Evolutionary conservation across 2,329 filamentous ascomycete species (phyloP), one percentile per base, ranked within the genome.

Genomic region (Phyllosticta citribraziliensis): DNA sequence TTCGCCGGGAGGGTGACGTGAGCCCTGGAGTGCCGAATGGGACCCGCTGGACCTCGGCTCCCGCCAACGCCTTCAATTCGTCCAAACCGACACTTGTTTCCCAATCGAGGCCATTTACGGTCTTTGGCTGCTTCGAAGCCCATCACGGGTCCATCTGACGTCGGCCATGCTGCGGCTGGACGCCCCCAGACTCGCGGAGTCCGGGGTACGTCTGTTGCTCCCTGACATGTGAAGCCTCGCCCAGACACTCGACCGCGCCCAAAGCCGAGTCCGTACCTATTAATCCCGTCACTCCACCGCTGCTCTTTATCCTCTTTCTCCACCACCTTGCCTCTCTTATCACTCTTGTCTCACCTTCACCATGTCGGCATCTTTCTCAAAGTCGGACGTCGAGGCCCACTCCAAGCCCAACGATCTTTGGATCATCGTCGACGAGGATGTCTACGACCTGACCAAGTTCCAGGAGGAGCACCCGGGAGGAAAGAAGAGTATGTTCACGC

Each of bases 341-440:
- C 47, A 8, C 24, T 19, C 33, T 33, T 35, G 40, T 19, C 40
- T 47, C 19, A 40, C 11, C 40, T 35, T 12, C 56, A 61, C 12
- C 69, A 99, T 99, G 94, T 88, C 92, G 57, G 89, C 94, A 78
- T 88, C 84, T 30, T 97, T 96, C 74, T 88, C 87, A 60, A 82
- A 86, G 66, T 83, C 83, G 79, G 92, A 97, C 73, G 93, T 99
- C 65, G 87, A 92, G 72, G 85, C 88, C 77, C 92, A 97, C 77
- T 96, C 91, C 82, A 96, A 93, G 79, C 76, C 87, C 54, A 85
- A 91, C 71, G 87, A 87, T 72, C 81, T 97, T 64, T 97, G 87
- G 84, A 89, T 97, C 70, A 84, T 95, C 66, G 86, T 97, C 67
- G 93, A 97, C 67, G 88, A 92, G 69, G 93, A 97, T 75, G 93